Evolutionary conservation across 768 basidiomycete species (phyloP), one percentile per base, ranked within the genome.

Genomic region (Mycena crocata): DNA sequence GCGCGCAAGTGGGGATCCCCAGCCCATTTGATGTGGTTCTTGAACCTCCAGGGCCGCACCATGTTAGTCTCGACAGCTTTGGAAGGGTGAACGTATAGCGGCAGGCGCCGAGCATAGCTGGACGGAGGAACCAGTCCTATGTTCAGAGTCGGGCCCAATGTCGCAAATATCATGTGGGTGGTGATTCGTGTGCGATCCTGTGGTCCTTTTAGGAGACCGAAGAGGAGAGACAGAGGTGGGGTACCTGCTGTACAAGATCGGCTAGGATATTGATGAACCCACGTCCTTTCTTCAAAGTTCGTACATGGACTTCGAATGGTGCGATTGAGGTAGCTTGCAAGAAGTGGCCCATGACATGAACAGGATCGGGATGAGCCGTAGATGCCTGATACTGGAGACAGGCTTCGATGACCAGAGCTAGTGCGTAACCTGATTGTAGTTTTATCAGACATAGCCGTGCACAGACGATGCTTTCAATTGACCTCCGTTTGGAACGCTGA

Each of bases 321-420:
- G 76, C 79, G 6, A 79, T 62, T 10, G 76, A 75, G 0, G 87
- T 82, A 2, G 86, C 76, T 24, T 81, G 80, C 40, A 90, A 78
- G 71, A 83, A 92, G 70, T 91, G 86, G 4, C 87, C 86, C 19
- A 85, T 88, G 52, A 90, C 75, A 73, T 91, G 86, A 46, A 91
- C 78, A 21, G 86, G 87, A 68, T 91, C 89, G 21, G 71, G 76
- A 73, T 90, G 89, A 15, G 70, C 26, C 12, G 85, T 83, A 3
- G 73, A 63, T 1, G 80, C 76, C 74, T 91, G 90, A 61, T 85
- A 75, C 54, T 82, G 78, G 10, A 87, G 80, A 62, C 85, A 87
- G 23, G 89, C 84, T 39, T 90, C 82, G 0, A 91, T 63, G 23
- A 88, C 75, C 45, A 87, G 75, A 0, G 85, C 87, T 19, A 91